phyloP scores from a whole-genome alignment of 2,329 filamentous ascomycete species.

The Aurifilum marmelostoma region DNA sequence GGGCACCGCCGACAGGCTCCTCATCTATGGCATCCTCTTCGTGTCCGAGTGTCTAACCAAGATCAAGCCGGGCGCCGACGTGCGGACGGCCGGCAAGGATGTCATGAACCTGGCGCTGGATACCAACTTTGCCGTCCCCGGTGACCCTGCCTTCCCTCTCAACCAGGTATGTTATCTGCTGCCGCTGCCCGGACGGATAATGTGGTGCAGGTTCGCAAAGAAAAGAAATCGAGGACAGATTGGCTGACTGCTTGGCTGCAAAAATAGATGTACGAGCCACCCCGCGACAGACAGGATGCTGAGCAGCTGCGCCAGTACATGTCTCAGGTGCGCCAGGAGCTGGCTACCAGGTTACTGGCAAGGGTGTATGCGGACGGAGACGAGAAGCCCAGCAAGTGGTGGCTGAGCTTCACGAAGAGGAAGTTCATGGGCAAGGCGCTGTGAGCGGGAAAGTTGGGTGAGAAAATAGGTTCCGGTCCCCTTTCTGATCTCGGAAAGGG shows the following conservation, averaged over 20 bases:
- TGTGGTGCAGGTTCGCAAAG: conserved; percentile 9
- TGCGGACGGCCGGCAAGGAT: conserved; percentile 68
- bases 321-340: conserved; percentile 89
- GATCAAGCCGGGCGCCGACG: conserved; percentile 74
- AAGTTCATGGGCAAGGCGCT: conserved; percentile 99
- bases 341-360: conserved; percentile 79
- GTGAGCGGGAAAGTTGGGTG: conserved; percentile 43
- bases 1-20: conserved; percentile 87
- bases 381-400: conserved; percentile 82
- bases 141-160: conserved; percentile 88
- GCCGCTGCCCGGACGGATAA: not conserved
- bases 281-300: conserved; percentile 83
- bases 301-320: conserved; percentile 89
- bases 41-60: conserved; percentile 87
- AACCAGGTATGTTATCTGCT: conserved; percentile 71
- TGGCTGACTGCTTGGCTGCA: not conserved
- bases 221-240: not conserved
- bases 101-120: conserved; percentile 91
- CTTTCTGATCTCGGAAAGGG: not conserved
- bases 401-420: conserved; percentile 97
- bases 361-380: conserved; percentile 81
- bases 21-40: conserved; percentile 97
- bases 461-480: not conserved
- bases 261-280: conserved; percentile 84
- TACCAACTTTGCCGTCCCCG: conserved; percentile 89